Evolutionary conservation across 495 filamentous ascomycete species (phyloP), one percentile per base, ranked within the genome.

Genomic region (Apiosordaria backusii): DNA sequence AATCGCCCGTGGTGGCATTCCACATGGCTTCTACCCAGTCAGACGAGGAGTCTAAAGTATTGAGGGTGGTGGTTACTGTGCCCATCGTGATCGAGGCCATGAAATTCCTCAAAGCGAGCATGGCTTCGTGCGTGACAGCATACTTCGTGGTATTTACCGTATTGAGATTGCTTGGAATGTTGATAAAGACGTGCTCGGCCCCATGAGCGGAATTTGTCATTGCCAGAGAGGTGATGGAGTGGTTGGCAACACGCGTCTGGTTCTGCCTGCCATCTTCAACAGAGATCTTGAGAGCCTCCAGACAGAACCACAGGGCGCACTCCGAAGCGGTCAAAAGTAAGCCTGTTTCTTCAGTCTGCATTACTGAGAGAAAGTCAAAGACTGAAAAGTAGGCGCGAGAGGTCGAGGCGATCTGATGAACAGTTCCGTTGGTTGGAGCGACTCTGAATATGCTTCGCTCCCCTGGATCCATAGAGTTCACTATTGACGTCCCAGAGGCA

Each of bases 1-100:
- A 69, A 22, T 61, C 59, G 59, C 70, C 60, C 19, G 67, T 59
- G 16, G 68, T 69, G 21, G 77, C 72, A 55, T 74, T 72, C 63
- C 70, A 72, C 67, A 78, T 73, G 25, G 77, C 77, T 57, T 78
- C 72, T 61, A 75, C 73, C 76, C 76, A 79, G 68, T 78, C 77
- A 7, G 75, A 76, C n/a, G 77, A 74, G 29, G 75, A 75, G 27
- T 70, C 60, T 45, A 77, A 24, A 9, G 57, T 71, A 50, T 65
- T 72, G 13, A 65, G 45, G 19, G 68, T 65, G 18, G 66, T 70
- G 22, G 64, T 68, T 50, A 72, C 76, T 26, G 72, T 74, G 24
- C 76, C 77, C 23, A 54, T 25, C 21, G 74, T 70, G 19, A 77
- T 65, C 6, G 57, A 57, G 16, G 74, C 58, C 69, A 78, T 77